phyloP scores from a whole-genome alignment of 2,329 filamentous ascomycete species.

The Botrytis byssoidea region DNA sequence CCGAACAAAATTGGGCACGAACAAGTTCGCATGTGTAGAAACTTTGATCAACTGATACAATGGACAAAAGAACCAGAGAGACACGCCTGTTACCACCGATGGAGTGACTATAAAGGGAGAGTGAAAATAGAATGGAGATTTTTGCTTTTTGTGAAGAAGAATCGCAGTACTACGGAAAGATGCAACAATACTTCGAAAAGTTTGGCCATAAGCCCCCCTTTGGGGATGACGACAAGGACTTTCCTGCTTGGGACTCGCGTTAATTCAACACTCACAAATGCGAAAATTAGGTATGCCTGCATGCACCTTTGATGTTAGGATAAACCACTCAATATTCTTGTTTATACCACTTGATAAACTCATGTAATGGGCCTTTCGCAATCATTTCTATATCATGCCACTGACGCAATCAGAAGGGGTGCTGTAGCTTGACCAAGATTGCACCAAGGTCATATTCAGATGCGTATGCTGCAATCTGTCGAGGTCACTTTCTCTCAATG shows the following conservation, averaged over 20 bases:
- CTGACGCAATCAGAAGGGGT: background rate
- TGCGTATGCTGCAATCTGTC: background rate
- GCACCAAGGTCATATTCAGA: background rate
- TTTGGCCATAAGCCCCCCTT: constrained; percentile 12
- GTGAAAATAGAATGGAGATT: background rate
- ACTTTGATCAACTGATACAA: constrained; percentile 14
- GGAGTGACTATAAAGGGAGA: background rate
- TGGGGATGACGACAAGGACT: background rate
- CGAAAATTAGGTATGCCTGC: background rate
- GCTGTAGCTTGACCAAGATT: accelerated
- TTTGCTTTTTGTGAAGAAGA: constrained; percentile 18
- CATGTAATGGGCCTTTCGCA: background rate
- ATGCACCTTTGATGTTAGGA: background rate
- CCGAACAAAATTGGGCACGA: constrained; percentile 4
- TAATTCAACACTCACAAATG: background rate
- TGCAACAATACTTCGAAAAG: constrained; percentile 4
- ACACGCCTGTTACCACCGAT: constrained; percentile 15
- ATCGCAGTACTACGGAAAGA: constrained; percentile 12
- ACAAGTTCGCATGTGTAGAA: constrained; percentile 20
- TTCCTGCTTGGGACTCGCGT: background rate
- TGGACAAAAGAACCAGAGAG: constrained; percentile 13
- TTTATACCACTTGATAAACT: background rate
- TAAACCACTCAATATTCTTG: background rate
- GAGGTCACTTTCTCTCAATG: background rate
- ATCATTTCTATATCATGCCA: background rate